Percentiles rank a stretch among this genome's conserved stretches.
Conservation (phyloP, 495 filamentous ascomycete species). For the Letharia lupina region DNA sequence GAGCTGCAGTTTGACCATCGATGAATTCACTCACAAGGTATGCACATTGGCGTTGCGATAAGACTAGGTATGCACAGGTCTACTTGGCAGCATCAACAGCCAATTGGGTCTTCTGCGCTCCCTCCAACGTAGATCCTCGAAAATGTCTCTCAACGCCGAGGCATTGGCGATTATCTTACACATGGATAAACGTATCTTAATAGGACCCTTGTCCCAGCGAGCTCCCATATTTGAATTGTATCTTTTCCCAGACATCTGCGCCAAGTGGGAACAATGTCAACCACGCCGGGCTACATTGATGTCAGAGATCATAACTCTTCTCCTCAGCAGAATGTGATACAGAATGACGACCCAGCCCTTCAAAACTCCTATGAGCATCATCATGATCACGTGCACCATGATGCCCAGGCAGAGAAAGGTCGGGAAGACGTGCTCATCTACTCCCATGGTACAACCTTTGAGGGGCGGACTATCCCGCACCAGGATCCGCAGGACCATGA, state of each 20-base stretch:
- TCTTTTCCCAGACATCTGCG: neutral
- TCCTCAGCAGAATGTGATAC: constrained; percentile 25
- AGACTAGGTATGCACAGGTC: neutral
- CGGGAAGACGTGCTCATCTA: constrained; percentile 43
- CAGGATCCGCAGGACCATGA: constrained; percentile 35
- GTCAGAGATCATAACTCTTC: constrained; percentile 25
- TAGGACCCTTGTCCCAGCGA: neutral
- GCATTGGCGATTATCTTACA: too few species aligned
- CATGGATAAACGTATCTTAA: neutral
- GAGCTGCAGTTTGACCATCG: neutral
- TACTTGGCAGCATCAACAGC: constrained; percentile 6
- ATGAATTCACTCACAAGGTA: too few species aligned
- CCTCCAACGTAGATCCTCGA: constrained; percentile 10
- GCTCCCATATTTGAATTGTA: neutral
- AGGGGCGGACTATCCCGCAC: constrained; percentile 40
- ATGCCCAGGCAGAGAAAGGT: constrained; percentile 35
- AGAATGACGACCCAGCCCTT: constrained; percentile 37
- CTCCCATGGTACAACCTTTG: constrained; percentile 35
- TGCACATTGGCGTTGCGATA: neutral
- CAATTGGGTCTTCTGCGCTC: neutral
- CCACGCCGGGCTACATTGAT: constrained; percentile 8
- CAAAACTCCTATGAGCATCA: constrained; percentile 40
- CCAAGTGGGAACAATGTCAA: constrained; percentile 5
- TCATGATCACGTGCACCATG: constrained; percentile 46
- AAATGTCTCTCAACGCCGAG: too few species aligned